Evolutionary conservation across 139 green algal species (phyloP).

Genomic region (Closterium sp.): DNA sequence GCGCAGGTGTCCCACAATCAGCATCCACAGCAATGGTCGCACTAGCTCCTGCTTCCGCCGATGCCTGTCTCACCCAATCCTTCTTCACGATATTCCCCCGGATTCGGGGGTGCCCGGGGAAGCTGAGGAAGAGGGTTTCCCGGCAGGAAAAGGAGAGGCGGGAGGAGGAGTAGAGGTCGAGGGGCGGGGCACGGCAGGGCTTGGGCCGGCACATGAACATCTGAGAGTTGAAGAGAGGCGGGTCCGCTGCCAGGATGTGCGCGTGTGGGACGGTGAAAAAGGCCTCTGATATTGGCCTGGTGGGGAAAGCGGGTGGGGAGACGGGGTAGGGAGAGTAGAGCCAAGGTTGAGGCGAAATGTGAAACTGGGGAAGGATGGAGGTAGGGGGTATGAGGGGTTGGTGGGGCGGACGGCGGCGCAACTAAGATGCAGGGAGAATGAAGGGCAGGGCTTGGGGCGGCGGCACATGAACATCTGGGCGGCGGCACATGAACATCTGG

Average conservation of each 20-base stretch:
- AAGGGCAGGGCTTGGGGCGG: not conserved
- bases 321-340: not conserved
- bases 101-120: not conserved
- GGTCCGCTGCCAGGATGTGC: not conserved
- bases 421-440: not conserved
- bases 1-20: slow-evolving; percentile 1
- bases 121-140: not conserved
- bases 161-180: not conserved
- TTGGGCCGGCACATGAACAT: slow-evolving; percentile 1
- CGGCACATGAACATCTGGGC: not conserved
- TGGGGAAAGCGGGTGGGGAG: not conserved
- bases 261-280: not conserved
- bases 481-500: too few species aligned
- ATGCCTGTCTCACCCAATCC: not conserved
- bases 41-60: not conserved
- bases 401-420: not conserved
- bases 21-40: not conserved
- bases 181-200: not conserved
- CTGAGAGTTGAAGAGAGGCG: not conserved
- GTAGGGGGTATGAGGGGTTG: not conserved
- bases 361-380: not conserved
- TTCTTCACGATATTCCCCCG: not conserved
- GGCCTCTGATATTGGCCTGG: not conserved
- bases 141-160: not conserved
- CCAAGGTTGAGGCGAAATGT: not conserved